These are phyloP conservation scores for Polytolypa hystricis DNA, from an alignment of 2,329 filamentous ascomycete species.

Conservation along the genomic window DNA sequence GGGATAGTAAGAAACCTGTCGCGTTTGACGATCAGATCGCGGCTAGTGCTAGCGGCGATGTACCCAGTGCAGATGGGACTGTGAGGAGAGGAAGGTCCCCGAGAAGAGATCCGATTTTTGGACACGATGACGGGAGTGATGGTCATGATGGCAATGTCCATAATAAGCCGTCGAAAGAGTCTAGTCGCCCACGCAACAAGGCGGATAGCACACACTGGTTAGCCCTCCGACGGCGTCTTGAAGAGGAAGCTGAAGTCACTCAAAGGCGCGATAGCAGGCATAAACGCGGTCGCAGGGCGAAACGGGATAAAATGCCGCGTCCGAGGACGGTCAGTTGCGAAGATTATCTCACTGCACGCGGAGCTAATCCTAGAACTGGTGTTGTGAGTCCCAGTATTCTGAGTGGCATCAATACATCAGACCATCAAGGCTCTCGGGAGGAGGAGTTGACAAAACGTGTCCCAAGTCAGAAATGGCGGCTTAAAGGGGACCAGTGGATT, in stretches of 20 bases:
- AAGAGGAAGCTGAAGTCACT: conserved; percentile 1
- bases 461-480: conserved; percentile 20
- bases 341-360: conserved; percentile 23
- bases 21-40: conserved; percentile 9
- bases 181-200: background rate
- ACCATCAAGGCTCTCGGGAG: conserved; percentile 12
- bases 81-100: conserved; percentile 7
- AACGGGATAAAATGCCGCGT: background rate
- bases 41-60: background rate
- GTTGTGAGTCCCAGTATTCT: conserved; percentile 26
- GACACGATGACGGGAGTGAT: no score
- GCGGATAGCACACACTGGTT: conserved; percentile 1
- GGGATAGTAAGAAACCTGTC: conserved; percentile 9
- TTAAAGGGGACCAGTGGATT: conserved; percentile 27
- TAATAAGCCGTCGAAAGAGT: no score
- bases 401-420: conserved; percentile 15
- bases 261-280: background rate
- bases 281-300: no score
- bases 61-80: conserved; percentile 10
- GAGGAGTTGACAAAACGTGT: conserved; percentile 8
- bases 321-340: conserved; percentile 17
- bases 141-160: no score
- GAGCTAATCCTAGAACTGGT: conserved; percentile 25
- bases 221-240: conserved; percentile 4
- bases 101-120: no score